These are phyloP conservation scores for Chara braunii DNA, from an alignment of 139 green algal genomes.

Conservation along the genomic window DNA sequence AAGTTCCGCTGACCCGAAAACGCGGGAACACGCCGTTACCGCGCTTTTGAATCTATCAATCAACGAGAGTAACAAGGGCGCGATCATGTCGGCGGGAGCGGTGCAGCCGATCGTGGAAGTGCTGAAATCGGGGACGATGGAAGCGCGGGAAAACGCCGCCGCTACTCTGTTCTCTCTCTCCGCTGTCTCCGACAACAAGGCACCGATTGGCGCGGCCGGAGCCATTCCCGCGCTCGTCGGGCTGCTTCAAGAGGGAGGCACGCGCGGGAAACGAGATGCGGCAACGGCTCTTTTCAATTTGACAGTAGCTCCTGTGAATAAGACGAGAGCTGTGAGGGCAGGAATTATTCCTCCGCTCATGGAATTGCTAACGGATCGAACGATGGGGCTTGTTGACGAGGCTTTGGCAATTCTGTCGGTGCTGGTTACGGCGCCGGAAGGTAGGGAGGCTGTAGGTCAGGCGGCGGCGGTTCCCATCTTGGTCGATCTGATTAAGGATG, in stretches of 20 bases:
- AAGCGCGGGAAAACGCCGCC: conserved; percentile 8
- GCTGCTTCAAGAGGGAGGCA: conserved; percentile 14
- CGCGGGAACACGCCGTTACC: conserved; percentile 7
- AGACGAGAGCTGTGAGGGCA: neutral
- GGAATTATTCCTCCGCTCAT: neutral
- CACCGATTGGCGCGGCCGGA: neutral
- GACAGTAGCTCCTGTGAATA: neutral
- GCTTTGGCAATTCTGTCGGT: neutral
- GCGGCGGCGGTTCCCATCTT: conserved; percentile 10
- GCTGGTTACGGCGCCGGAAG: neutral
- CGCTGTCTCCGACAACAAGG: conserved; percentile 6
- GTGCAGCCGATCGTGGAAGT: conserved; percentile 24
- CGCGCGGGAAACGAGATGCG: conserved; percentile 26
- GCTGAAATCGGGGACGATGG: neutral
- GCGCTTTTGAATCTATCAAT: conserved; percentile 29
- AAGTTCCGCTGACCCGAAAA: neutral
- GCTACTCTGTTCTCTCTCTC: conserved; percentile 10
- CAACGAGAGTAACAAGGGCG: neutral
- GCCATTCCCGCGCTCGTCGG: conserved; percentile 7
- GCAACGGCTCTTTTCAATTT: conserved; percentile 20
- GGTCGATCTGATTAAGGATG: conserved; percentile 1
- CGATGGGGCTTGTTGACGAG: neutral
- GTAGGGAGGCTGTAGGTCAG: neutral
- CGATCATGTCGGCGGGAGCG: neutral
- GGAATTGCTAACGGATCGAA: neutral